These are phyloP conservation scores for Pisolithus microcarpus DNA, from an alignment of 768 basidiomycete species.

Conservation along the genomic window DNA sequence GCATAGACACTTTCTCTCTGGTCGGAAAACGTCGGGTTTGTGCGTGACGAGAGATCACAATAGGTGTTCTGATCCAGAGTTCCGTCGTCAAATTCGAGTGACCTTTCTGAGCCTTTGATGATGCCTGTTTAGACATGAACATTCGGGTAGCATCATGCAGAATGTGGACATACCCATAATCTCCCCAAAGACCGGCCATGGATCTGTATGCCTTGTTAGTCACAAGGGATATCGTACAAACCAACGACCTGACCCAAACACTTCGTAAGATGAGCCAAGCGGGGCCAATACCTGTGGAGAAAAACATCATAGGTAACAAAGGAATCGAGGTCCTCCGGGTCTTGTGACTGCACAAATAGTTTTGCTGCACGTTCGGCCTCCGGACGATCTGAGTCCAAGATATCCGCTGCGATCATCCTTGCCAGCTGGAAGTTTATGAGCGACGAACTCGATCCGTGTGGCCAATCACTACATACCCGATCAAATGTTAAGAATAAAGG, in stretches of 20 bases:
- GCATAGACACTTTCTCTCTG: constrained; percentile 43
- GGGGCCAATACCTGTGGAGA: constrained; percentile 44
- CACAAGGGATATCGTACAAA: constrained; percentile 1
- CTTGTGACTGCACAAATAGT: constrained; percentile 40
- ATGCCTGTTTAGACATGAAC: constrained; percentile 32
- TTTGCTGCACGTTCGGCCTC: too few relatives aligned
- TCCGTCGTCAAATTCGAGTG: constrained; percentile 29
- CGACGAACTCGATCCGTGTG: neutral
- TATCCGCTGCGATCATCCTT: constrained; percentile 5
- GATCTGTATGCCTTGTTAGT: constrained; percentile 33
- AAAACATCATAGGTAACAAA: constrained; percentile 41
- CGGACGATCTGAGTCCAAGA: neutral
- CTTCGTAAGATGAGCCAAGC: constrained; percentile 33
- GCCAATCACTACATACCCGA: constrained; percentile 32
- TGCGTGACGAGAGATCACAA: constrained; percentile 40
- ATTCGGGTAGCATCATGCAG: neutral
- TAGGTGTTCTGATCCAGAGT: constrained; percentile 43
- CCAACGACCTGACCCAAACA: constrained; percentile 3
- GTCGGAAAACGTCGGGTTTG: constrained; percentile 47
- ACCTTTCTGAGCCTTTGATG: constrained; percentile 61
- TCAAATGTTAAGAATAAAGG: constrained; percentile 61
- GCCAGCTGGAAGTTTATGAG: constrained; percentile 1
- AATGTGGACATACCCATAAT: constrained; percentile 42
- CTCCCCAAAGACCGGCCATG: constrained; percentile 57
- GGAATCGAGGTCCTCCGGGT: constrained; percentile 45